Evolutionary conservation across 2,329 filamentous ascomycete genomes (phyloP), one percentile per base, ranked within the genome.

Genomic region (Diaporthe sp.): DNA sequence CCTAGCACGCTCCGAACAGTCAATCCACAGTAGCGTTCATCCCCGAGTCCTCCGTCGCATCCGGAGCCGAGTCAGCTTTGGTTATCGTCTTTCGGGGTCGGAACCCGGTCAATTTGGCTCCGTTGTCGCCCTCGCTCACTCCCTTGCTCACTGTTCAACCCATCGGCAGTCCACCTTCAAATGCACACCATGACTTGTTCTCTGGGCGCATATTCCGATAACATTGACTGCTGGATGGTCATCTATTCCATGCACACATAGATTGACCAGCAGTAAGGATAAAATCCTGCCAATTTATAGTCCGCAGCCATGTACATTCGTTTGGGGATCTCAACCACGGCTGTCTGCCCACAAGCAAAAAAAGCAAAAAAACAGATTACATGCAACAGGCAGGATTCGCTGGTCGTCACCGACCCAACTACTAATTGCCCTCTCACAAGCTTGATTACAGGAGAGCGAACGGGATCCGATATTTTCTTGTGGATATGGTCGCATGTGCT

Each of bases 381-480:
- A 73, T 73, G 58, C 71, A 73, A 73, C 71, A 69, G 71, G 51
- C 53, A 58, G 71, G 42, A 73, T 53, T 70, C 63, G 53, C 61
- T 58, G 63, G 71, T 72, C 59, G 27, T 72, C 71, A 68, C 71
- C 50, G 59, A 72, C 71, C 50, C 42, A 55, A 58, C 37, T 72
- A 68, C 71, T 72, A 59, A 25, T 59, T 59, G 50, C 59, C 71
- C 71, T 44, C 51, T 69, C 63, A 73, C 61, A 66, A 71, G 65
- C 44, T 65, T 73, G 50, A 73, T 50, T 56, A 70, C 47, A 51
- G 44, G 56, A 71, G 56, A 71, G 66, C 72, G 68, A 51, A 65
- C 72, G 50, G 66, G 47, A 73, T 71, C 50, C 47, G 66, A 69
- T 65, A 61, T 35, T 71, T 56, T 73, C 56, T 73, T 59, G 47